A percentile compares a stretch with the other conserved stretches of the same genome.
Evolutionary conservation across 78 protist genomes (phyloP).

Genomic region (Planoprotostelium fungivorum): DNA sequence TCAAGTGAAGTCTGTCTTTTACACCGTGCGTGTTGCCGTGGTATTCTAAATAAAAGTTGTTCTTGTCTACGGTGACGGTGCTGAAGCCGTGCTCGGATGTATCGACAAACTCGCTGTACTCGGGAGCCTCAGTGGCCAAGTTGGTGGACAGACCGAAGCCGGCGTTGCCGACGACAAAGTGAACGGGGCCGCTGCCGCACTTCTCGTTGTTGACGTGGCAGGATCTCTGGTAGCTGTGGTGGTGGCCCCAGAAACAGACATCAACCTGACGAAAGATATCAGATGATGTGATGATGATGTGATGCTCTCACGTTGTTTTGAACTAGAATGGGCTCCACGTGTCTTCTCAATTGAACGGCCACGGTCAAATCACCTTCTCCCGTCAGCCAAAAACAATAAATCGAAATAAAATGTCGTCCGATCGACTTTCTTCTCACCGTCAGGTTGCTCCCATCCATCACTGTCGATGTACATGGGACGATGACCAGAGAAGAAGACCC

Average conservation of each 20-base stretch:
- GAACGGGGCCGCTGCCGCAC: constrained; percentile 7
- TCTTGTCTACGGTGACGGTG: background rate
- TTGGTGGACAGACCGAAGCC: constrained; percentile 5
- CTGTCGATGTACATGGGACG: constrained; percentile 51
- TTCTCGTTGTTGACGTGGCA: constrained; percentile 1
- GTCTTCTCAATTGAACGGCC: background rate
- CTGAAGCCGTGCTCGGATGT: background rate
- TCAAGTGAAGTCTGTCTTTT: background rate
- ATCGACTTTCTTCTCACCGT: background rate
- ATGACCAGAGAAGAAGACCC: constrained; percentile 63
- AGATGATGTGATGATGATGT: background rate
- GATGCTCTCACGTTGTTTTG: constrained; percentile 15
- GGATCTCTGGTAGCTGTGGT: constrained; percentile 9
- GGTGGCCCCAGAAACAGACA: constrained; percentile 36
- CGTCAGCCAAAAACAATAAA: constrained; percentile 3
- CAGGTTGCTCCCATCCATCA: background rate
- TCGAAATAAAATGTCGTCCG: background rate
- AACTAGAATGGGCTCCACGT: background rate
- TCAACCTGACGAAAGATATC: constrained; percentile 2
- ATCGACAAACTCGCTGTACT: background rate
- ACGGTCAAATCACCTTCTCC: constrained; percentile 14
- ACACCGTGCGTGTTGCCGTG: background rate
- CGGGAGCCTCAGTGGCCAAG: background rate
- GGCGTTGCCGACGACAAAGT: constrained; percentile 20
- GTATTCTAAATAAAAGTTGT: background rate